Evolutionary conservation across 1,139 yeast species (phyloP).

Genomic region (Pneumocystis oryctolagi): DNA sequence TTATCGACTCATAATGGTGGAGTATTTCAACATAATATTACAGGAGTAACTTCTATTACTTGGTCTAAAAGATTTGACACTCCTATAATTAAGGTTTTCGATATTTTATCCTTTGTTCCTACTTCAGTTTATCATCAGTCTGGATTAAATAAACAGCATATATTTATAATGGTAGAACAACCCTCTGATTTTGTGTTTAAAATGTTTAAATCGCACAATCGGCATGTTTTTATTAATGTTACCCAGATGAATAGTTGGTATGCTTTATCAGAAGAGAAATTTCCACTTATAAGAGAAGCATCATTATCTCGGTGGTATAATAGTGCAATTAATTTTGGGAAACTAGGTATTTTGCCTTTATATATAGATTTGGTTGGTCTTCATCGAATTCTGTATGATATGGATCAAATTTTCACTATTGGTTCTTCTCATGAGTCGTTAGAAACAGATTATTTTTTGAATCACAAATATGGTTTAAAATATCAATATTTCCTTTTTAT

Average conservation of each 20-base stretch:
- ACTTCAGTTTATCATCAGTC: constrained; percentile 1
- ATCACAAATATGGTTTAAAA: not conserved
- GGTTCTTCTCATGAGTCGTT: not conserved
- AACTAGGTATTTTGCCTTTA: not conserved
- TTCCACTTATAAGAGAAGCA: constrained; percentile 70
- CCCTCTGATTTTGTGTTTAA: constrained; percentile 18
- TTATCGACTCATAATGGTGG: constrained; percentile 65
- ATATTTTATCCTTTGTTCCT: constrained; percentile 33
- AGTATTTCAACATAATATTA: constrained; percentile 24
- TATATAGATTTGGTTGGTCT: not conserved
- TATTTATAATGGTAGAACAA: constrained; percentile 27
- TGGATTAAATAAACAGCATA: constrained; percentile 16
- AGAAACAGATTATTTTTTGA: not conserved
- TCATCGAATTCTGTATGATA: not conserved
- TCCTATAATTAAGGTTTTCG: constrained; percentile 59
- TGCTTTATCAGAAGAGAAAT: constrained; percentile 64
- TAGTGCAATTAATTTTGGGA: constrained; percentile 2
- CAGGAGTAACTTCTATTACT: constrained; percentile 30
- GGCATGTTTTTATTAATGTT: constrained; percentile 41
- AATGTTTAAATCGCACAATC: not conserved
- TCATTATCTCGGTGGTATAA: constrained; percentile 33
- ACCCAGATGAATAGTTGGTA: constrained; percentile 65
- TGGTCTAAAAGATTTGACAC: constrained; percentile 58
- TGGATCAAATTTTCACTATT: not conserved
- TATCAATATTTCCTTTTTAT: not conserved